Base-by-base conservation (phyloP, 768 basidiomycete species). In the Pluteus cervinus region DNA sequence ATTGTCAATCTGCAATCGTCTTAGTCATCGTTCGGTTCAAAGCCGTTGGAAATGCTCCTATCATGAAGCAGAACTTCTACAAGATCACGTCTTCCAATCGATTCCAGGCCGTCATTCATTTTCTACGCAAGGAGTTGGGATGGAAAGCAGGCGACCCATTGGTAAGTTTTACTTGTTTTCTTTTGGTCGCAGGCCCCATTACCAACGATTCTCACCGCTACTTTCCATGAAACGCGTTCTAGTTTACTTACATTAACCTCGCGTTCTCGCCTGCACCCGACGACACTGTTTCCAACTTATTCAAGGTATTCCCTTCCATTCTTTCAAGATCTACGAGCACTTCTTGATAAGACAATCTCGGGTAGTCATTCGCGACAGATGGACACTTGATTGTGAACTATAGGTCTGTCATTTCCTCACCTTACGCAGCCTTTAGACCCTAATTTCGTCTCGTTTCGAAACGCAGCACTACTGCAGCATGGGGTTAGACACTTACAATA, bases 1-100 rank as follows among this genome's bases (percentile, higher is more conserved):
- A 36, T 9, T 24, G 22, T 28, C 17, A 24, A 23, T 34, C 29
- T 33, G 6, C 25, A 31, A 9, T 15, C 33, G 33, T 39, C n/a
- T 8, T 56, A 98, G 94, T 97, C 35, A 81, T 97, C 44, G 89
- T 99, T 7, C 81, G 92, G 29, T 99, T 99, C 76, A 93, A 93
- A 57, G 92, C 94, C 2, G 87, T 96, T 7, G 94, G 94, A 31
- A 93, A 94, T 50, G 94, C 93, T 1, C 94, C 94, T 0, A 92
- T 99, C 52, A 96, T 99, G 93, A 93, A 86, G 64, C 89, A 94
- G 63, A 97, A 94, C 65, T 87, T 93, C 50, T 97, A 91, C 78
- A 94, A 93, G 70, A 93, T 97, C 53, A 91, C 92, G 0, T 86
- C 92, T 9, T 81, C 85, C 26, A 92, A 96, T 57, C 74, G 86